Base-by-base conservation (phyloP, 495 filamentous ascomycete genomes). In the Penicillium turbatum region DNA sequence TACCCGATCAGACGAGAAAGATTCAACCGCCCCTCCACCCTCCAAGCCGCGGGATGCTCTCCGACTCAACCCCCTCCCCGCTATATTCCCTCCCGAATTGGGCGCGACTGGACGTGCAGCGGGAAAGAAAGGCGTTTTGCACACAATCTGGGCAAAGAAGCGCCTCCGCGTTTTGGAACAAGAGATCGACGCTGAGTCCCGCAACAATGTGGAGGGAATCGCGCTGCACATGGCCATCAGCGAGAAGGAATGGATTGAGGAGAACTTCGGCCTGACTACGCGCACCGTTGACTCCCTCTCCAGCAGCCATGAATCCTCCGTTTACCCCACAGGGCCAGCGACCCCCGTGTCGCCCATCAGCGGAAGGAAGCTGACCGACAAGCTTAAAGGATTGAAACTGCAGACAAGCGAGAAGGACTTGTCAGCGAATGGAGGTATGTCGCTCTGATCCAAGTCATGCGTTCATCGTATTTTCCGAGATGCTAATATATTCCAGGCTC, bases 71-170 rank as follows among this genome's bases (percentile, higher is more conserved):
- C 86, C 88, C 6, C 72, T 92, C 48, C 89, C 88, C 6, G 89
- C 88, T 11, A 90, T 95, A 47, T 92, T 89, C 65, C 85, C 86
- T 0, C 81, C 85, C 0, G 85, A 84, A 50, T 69, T 92, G 26
- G 84, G 86, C 1, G 74, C 79, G 1, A 84, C 81, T 3, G 82
- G 80, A 0, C 77, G 80, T 6, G 77, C 85, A 0, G 79, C 83
- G 1, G 88, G 88, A 12, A 86, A 83, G 62, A 86, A 88, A 42
- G 89, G 89, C 8, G 88, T 92, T 3, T 67, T 92, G 52, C 89
- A 92, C 62, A 91, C 87, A 8, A 82, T 87, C 48, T 95, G 88
- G 86, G 89, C 83, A 19, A 87, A 88, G 75, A 84, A 86, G 66
- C 77, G 88, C 13, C 71, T 92, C 19, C 82, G 80, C 19, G 83